phyloP scores from a whole-genome alignment of 371 early-diverging fungal species.

The Rhizopus arrhizus region DNA sequence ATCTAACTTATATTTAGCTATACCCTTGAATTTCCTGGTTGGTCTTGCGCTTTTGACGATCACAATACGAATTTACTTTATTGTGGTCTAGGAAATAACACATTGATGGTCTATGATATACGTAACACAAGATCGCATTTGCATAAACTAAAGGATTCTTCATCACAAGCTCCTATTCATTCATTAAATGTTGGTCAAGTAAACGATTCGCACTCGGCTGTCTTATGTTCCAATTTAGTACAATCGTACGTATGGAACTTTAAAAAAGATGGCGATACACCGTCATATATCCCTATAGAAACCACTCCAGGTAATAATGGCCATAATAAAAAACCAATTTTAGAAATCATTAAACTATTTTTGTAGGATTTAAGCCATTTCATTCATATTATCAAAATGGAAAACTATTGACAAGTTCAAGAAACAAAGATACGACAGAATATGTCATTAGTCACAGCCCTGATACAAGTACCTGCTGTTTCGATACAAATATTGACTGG shows the following conservation, averaged over 20 bases:
- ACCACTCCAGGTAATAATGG: background rate
- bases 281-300: slow-evolving; percentile 3
- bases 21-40: slow-evolving; percentile 27
- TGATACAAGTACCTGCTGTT: background rate
- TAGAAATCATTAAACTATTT: background rate
- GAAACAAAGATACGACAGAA: slow-evolving; percentile 2
- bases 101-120: slow-evolving; percentile 38
- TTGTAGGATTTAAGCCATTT: background rate
- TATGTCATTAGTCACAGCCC: background rate
- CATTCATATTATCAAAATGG: slow-evolving; percentile 3
- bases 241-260: slow-evolving; percentile 14
- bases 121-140: slow-evolving; percentile 36
- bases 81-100: slow-evolving; percentile 39
- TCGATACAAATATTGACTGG: slow-evolving; percentile 2
- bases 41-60: slow-evolving; percentile 39
- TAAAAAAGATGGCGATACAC: background rate
- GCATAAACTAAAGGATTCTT: slow-evolving; percentile 1
- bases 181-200: slow-evolving; percentile 7
- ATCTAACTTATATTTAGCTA: slow-evolving; percentile 12
- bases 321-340: background rate
- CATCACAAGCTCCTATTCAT: slow-evolving; percentile 7
- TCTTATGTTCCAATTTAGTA: slow-evolving; percentile 15
- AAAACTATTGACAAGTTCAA: slow-evolving; percentile 8
- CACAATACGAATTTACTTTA: slow-evolving; percentile 32
- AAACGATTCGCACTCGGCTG: background rate